Percentiles rank a stretch among this genome's conserved stretches.
These are phyloP conservation scores for Copromyces sp. DNA, from an alignment of 495 filamentous ascomycete genomes.

Conservation along the genomic window DNA sequence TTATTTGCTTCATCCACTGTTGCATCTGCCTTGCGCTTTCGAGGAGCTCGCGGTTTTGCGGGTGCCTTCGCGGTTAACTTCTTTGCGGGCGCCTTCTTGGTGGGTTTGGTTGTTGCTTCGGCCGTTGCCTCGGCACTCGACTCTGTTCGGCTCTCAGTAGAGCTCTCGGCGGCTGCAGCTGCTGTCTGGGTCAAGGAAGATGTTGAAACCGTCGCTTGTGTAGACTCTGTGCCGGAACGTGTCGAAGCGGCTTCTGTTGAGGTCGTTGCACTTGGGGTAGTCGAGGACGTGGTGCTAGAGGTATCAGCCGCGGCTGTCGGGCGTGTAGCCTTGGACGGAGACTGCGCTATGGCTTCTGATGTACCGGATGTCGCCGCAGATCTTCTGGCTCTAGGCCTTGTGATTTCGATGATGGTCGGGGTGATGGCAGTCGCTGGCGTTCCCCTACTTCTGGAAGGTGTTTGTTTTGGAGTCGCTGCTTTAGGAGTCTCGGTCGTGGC, in stretches of 20 bases:
- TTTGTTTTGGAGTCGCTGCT: background rate
- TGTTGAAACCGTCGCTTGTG: background rate
- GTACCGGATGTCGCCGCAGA: background rate
- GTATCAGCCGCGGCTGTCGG: background rate
- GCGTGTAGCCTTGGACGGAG: background rate
- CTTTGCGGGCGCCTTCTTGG: background rate
- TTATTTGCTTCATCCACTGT: background rate
- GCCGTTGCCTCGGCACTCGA: background rate
- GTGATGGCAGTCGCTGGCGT: background rate
- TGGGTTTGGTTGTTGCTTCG: background rate
- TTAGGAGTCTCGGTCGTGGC: background rate
- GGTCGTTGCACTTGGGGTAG: background rate
- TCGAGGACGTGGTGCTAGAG: background rate
- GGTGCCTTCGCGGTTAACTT: background rate
- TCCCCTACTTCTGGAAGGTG: background rate
- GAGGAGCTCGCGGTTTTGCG: background rate
- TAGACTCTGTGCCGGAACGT: background rate
- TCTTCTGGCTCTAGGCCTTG: background rate
- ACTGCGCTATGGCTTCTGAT: background rate
- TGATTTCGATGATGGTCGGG: background rate
- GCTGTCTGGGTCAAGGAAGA: background rate
- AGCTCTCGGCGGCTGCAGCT: background rate
- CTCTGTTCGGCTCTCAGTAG: background rate
- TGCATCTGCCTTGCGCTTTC: slow-evolving; percentile 8
- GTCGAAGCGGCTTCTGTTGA: background rate